Conservation (phyloP, 306 rosid genomes). For the Mimosa bimucronata region DNA sequence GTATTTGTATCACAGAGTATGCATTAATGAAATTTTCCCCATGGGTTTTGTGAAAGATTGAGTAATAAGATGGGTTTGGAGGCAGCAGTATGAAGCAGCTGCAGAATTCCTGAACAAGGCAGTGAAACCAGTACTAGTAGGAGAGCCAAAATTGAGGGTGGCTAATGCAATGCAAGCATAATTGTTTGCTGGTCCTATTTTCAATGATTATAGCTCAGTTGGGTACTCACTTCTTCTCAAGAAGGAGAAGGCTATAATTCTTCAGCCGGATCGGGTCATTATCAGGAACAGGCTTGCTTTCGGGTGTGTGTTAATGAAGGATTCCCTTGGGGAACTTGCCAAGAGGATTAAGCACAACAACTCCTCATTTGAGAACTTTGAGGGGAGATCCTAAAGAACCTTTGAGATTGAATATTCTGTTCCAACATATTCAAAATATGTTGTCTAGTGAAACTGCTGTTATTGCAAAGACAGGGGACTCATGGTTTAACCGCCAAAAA, state of each 20-base stretch:
- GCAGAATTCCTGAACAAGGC: neutral
- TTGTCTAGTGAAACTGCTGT: neutral
- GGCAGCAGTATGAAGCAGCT: neutral
- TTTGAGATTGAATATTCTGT: neutral
- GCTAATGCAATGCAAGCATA: neutral
- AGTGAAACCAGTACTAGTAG: neutral
- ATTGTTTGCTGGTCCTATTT: neutral
- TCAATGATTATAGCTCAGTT: neutral
- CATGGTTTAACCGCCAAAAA: neutral
- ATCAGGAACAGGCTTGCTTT: neutral
- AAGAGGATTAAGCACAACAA: neutral
- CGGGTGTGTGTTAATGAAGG: neutral
- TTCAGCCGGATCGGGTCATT: neutral
- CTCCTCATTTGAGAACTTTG: neutral
- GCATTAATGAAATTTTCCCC: neutral
- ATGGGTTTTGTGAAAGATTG: neutral
- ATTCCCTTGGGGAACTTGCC: neutral
- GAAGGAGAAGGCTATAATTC: neutral
- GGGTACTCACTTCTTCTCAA: neutral
- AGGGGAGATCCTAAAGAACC: neutral
- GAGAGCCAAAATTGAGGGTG: neutral
- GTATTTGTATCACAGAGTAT: neutral
- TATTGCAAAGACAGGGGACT: neutral
- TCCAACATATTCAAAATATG: neutral
- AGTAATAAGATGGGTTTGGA: neutral